These are phyloP conservation scores for Mallotus repandus DNA, from an alignment of 441 rosid species.

Conservation along the genomic window DNA sequence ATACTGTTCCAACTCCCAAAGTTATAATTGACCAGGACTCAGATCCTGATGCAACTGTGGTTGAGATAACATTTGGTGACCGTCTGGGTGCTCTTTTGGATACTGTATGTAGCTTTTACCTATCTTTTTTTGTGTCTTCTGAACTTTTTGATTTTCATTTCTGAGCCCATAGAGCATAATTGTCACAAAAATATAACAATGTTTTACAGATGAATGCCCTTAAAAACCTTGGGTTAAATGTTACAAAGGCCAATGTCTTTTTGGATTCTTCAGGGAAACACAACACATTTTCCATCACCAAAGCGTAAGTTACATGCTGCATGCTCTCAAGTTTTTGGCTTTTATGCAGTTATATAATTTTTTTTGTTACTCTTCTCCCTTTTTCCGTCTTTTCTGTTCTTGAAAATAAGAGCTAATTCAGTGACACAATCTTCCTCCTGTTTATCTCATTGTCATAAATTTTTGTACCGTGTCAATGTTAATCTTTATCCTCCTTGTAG, in stretches of 20 bases:
- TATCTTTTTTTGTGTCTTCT: conserved; percentile 5
- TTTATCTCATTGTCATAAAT: neutral
- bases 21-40: conserved; percentile 95
- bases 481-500: neutral
- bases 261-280: conserved; percentile 98
- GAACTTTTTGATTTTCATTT: neutral
- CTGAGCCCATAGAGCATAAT: neutral
- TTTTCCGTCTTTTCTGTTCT: neutral
- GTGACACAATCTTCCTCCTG: neutral
- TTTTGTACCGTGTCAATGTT: neutral
- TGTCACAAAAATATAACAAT: conserved; percentile 20
- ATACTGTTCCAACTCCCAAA: conserved; percentile 76
- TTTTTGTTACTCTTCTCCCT: no score
- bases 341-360: no score
- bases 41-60: conserved; percentile 83
- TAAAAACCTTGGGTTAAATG: conserved; percentile 91
- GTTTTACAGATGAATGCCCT: conserved; percentile 81
- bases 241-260: conserved; percentile 85
- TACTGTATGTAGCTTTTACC: conserved; percentile 49
- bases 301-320: conserved; percentile 51
- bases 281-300: conserved; percentile 82
- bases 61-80: conserved; percentile 91
- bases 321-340: neutral
- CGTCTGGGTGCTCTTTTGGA: conserved; percentile 97
- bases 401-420: neutral